phyloP scores from a whole-genome alignment of 805 yeast species.

The Wickerhamomyces rabaulensis region DNA sequence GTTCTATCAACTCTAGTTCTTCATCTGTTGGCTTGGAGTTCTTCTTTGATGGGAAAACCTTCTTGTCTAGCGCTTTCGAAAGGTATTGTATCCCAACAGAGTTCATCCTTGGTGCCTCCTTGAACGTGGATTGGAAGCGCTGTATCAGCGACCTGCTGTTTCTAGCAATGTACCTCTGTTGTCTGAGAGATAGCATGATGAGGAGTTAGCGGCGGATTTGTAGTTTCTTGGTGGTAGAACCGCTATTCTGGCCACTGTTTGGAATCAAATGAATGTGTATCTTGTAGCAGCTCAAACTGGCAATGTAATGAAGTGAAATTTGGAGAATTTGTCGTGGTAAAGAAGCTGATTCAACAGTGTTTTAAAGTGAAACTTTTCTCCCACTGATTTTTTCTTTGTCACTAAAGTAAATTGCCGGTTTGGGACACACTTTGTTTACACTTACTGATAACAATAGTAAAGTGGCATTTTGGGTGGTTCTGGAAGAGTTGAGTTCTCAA shows the following conservation, averaged over 20 bases:
- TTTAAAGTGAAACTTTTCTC: background rate
- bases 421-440: background rate
- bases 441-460: too few relatives aligned
- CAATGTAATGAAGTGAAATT: background rate
- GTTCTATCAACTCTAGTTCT: constrained; percentile 34
- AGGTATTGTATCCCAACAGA: constrained; percentile 80
- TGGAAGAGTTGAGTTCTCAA: too few relatives aligned
- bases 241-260: background rate
- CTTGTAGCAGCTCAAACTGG: background rate
- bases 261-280: background rate
- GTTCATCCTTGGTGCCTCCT: constrained; percentile 53
- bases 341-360: too few relatives aligned
- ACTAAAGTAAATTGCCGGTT: background rate
- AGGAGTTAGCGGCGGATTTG: background rate
- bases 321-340: too few relatives aligned
- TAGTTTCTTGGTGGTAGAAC: background rate
- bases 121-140: constrained; percentile 3
- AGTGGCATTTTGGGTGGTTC: too few relatives aligned
- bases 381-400: background rate
- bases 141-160: background rate
- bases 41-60: constrained; percentile 43
- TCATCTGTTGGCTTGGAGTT: constrained; percentile 14
- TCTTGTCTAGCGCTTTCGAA: constrained; percentile 50
- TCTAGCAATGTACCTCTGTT: background rate
- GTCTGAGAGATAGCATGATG: background rate